phyloP scores from a whole-genome alignment of 805 yeast species.

The Ogataea pignaliae region DNA sequence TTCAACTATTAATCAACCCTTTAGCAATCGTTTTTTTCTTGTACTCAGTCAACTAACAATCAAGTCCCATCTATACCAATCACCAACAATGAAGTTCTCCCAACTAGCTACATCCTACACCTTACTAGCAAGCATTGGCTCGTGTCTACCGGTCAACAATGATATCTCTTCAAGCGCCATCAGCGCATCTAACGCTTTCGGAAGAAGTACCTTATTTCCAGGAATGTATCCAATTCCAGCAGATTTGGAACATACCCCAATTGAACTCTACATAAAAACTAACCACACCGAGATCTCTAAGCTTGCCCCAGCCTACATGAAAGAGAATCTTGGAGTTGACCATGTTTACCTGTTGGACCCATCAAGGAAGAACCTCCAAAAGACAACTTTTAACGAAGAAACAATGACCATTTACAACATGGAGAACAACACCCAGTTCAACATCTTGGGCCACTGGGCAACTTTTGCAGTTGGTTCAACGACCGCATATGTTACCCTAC shows the following conservation, averaged over 20 bases:
- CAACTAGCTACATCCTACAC: no score
- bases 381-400: slow-evolving; percentile 5
- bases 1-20: no score
- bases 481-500: slow-evolving; percentile 1
- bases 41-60: no score
- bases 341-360: slow-evolving; percentile 10
- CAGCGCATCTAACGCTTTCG: no score
- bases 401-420: slow-evolving; percentile 5
- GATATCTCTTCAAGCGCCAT: no score
- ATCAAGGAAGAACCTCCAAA: slow-evolving; percentile 7
- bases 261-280: not conserved
- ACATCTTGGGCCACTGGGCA: slow-evolving; percentile 9
- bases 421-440: slow-evolving; percentile 7
- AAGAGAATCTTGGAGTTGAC: slow-evolving; percentile 16
- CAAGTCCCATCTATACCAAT: no score
- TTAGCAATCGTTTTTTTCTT: no score
- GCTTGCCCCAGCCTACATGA: slow-evolving; percentile 10
- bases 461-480: slow-evolving; percentile 10
- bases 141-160: no score
- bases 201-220: no score
- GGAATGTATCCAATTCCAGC: not conserved
- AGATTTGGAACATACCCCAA: not conserved
- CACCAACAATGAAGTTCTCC: no score
- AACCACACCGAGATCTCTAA: not conserved
- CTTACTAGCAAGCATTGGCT: no score